Evolutionary conservation across 164 flowering plant genomes (phyloP).

Genomic region (Houttuynia cordata): DNA sequence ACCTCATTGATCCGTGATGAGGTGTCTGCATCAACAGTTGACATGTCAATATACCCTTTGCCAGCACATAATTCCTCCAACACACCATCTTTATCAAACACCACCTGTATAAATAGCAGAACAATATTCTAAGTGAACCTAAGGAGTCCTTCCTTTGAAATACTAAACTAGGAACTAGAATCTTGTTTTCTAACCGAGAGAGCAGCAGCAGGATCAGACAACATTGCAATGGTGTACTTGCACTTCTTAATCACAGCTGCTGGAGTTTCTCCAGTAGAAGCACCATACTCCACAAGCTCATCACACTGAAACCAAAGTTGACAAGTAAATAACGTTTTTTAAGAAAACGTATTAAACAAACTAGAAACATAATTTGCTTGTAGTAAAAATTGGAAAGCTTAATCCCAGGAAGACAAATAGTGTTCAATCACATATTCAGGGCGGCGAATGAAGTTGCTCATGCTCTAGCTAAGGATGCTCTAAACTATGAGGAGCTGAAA

Average conservation of each 20-base stretch:
- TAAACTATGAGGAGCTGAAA: no score
- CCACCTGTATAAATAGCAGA: slow-evolving; percentile 40
- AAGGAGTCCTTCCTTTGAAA: not conserved
- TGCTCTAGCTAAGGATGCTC: no score
- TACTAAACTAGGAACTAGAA: not conserved
- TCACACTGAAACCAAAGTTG: slow-evolving; percentile 47
- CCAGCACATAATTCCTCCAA: slow-evolving; percentile 71
- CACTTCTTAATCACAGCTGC: slow-evolving; percentile 84
- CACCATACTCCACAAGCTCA: slow-evolving; percentile 80
- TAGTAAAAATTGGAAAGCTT: no score
- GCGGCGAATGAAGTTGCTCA: no score
- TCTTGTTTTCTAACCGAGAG: slow-evolving; percentile 43
- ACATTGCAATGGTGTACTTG: slow-evolving; percentile 80
- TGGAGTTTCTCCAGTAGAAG: slow-evolving; percentile 73
- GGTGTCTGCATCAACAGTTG: slow-evolving; percentile 94
- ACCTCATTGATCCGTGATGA: slow-evolving; percentile 80
- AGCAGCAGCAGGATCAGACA: slow-evolving; percentile 93
- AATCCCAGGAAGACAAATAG: no score
- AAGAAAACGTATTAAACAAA: no score
- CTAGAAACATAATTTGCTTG: no score
- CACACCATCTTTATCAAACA: slow-evolving; percentile 78
- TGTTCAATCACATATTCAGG: no score
- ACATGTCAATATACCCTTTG: slow-evolving; percentile 94
- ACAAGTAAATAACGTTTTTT: no score
- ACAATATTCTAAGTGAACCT: not conserved